These are phyloP conservation scores for Solanum sejunctum DNA, from an alignment of 257 asterid species.

Conservation along the genomic window DNA sequence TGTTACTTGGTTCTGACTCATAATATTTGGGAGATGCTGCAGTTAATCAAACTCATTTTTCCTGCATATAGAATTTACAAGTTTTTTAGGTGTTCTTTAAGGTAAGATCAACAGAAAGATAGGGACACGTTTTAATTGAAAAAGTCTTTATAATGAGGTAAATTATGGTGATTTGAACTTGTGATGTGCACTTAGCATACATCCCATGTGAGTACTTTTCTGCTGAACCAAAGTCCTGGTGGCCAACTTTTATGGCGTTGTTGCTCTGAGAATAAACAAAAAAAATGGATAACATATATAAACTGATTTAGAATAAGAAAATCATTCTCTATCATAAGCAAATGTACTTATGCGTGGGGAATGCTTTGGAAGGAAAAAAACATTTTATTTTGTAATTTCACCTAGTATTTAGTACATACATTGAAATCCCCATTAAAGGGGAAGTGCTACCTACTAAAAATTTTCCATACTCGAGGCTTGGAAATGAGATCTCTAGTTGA, in stretches of 20 bases:
- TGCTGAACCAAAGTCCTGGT: not conserved
- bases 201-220: not conserved
- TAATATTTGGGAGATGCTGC: not conserved
- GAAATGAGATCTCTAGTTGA: not conserved
- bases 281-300: not conserved
- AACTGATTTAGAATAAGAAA: not conserved
- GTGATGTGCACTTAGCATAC: not conserved
- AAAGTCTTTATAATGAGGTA: not conserved
- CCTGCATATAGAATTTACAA: not conserved
- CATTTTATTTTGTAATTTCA: not conserved
- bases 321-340: not conserved
- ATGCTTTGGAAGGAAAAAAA: not conserved
- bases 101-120: not conserved
- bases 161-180: not conserved
- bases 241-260: not conserved
- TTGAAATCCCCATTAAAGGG: not conserved
- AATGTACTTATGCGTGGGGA: not conserved
- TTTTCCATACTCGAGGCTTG: not conserved
- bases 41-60: not conserved
- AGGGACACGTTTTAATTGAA: not conserved
- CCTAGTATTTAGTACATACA: not conserved
- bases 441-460: not conserved
- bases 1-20: not conserved
- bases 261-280: not conserved
- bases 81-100: not conserved